Evolutionary conservation across 192 early-diverging fungal species (phyloP), one percentile per base, ranked within the genome.

Genomic region (Globomyces pollinis-pini): DNA sequence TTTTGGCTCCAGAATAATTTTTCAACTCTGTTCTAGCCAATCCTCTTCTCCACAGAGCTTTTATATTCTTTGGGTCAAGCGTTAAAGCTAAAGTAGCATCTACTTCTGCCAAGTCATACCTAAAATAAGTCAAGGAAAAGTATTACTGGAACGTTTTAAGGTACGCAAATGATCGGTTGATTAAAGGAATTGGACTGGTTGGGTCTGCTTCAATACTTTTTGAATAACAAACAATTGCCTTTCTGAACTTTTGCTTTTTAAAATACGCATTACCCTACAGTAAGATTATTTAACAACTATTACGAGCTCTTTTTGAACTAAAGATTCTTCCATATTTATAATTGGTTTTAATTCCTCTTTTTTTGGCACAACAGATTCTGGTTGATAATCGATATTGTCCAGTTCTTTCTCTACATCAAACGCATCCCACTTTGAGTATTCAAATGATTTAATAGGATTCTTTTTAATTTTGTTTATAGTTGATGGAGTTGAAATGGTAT

Each of bases 101-200:
- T 12, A 36, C 52, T 64, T 87, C 85, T 11, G 86, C 89, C 8
- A 84, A 70, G n/a, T n/a, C n/a, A n/a, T n/a, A n/a, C 2, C 52
- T 44, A 45, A 12, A 41, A 8, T 42, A 12, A 30, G 20, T 28
- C 5, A 26, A 34, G 23, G n/a, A n/a, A 30, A 20, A 16, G 49
- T 75, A 88, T 74, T 71, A 72, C 7, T 83, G 62, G 18, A 89
- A n/a, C n/a, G n/a, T 58, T 62, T 92, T 95, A 18, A 95, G 61
- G 35, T 84, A 66, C 5, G 88, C 86, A 85, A 91, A 86, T 1
- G 92, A 89, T 20, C 89, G 80, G 64, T 93, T 93, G 20, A 88
- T 75, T 23, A 71, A 68, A 12, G 77, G 68, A 0, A 86, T 75
- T 1, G 83, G 55, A 43, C 79, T 81, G 39, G 69, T 71, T 7